Evolutionary conservation across 1,284 basidiomycete species (phyloP).

Genomic region (Puccinia triticina): DNA sequence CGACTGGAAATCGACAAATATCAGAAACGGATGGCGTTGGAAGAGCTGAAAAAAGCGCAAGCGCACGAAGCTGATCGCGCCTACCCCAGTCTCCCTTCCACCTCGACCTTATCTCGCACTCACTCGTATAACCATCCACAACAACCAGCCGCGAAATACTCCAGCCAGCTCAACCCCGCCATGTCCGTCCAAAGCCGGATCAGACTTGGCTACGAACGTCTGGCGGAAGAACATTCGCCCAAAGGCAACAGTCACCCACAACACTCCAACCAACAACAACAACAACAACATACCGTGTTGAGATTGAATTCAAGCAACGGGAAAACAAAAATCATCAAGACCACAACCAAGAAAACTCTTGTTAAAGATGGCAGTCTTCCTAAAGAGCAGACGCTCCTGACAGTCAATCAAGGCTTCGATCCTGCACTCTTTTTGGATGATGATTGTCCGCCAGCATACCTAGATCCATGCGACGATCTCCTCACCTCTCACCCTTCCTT

Average conservation of each 20-base stretch:
- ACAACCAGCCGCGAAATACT: constrained; percentile 9
- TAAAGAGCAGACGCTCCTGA: not conserved
- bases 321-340: constrained; percentile 30
- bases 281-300: not conserved
- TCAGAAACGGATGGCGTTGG: constrained; percentile 20
- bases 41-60: constrained; percentile 19
- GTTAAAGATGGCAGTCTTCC: not conserved
- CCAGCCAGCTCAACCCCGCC: constrained; percentile 5
- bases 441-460: not conserved
- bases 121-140: not conserved
- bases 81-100: constrained; percentile 26
- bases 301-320: constrained; percentile 12
- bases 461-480: not conserved
- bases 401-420: not conserved
- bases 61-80: constrained; percentile 26
- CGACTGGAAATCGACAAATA: constrained; percentile 15
- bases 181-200: constrained; percentile 7
- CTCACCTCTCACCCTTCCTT: not conserved
- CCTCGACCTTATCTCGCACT: not conserved
- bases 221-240: constrained; percentile 1
- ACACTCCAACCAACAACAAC: not conserved
- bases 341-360: not conserved
- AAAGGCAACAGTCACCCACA: not conserved
- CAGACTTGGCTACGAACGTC: constrained; percentile 22
- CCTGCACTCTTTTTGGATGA: not conserved